Conservation (phyloP, 2,329 filamentous ascomycete species). For the Paramyrothecium sp. region DNA sequence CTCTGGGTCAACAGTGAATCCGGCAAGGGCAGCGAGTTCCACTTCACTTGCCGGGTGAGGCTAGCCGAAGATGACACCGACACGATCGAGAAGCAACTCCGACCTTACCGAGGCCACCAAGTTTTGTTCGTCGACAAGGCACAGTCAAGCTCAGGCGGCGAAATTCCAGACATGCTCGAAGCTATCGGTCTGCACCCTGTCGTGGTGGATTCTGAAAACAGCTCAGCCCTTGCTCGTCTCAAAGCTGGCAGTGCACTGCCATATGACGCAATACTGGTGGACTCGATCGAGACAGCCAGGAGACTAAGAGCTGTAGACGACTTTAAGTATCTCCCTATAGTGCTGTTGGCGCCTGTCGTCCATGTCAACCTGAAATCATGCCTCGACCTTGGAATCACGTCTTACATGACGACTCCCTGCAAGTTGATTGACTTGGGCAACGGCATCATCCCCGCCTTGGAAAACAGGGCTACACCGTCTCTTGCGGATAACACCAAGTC, state of each 20-base stretch:
- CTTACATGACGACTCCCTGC: constrained; percentile 97
- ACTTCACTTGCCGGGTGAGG: constrained; percentile 91
- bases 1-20: constrained; percentile 95
- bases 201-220: constrained; percentile 79
- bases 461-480: constrained; percentile 87
- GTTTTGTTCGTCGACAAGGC: constrained; percentile 95
- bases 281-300: constrained; percentile 88
- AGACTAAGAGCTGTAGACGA: constrained; percentile 83
- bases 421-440: constrained; percentile 92
- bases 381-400: constrained; percentile 93
- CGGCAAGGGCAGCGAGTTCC: constrained; percentile 89
- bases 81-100: constrained; percentile 77
- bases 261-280: constrained; percentile 95
- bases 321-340: constrained; percentile 97
- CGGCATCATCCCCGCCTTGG: constrained; percentile 91
- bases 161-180: constrained; percentile 76
- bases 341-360: constrained; percentile 84
- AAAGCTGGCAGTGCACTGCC: constrained; percentile 59
- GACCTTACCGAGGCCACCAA: constrained; percentile 88
- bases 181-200: constrained; percentile 78
- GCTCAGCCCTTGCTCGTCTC: constrained; percentile 52
- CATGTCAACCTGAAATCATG: constrained; percentile 92
- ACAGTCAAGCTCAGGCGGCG: constrained; percentile 71
- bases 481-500: constrained; percentile 93
- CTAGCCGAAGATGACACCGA: constrained; percentile 76